Conservation (phyloP, 768 basidiomycete species). For the Suillus spraguei region DNA sequence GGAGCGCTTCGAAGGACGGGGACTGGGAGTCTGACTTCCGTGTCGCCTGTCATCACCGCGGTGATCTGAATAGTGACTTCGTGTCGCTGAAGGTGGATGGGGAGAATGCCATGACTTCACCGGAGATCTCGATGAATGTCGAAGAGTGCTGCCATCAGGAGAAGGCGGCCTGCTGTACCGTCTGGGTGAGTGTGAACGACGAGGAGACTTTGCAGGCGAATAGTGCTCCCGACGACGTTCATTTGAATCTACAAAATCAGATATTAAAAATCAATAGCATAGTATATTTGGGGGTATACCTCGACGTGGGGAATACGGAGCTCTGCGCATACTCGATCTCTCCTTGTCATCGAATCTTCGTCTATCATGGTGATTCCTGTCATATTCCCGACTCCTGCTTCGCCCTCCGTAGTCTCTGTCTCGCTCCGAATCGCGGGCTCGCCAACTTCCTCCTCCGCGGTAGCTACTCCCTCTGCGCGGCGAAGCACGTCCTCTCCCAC, state of each 20-base stretch:
- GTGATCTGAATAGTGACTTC: background rate
- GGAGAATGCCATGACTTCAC: background rate
- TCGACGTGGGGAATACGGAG: constrained; percentile 7
- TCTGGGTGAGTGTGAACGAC: background rate
- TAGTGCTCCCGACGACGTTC: background rate
- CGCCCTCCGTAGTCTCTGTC: constrained; percentile 23
- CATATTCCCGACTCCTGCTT: constrained; percentile 21
- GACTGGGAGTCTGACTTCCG: background rate
- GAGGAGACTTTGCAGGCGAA: background rate
- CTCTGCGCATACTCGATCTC: background rate
- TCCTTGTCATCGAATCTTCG: constrained; percentile 1
- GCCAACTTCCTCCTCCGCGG: constrained; percentile 8
- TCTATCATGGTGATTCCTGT: constrained; percentile 17
- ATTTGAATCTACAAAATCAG: background rate
- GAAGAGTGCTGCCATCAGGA: background rate
- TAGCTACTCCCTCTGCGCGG: constrained; percentile 3
- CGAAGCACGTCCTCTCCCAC: background rate
- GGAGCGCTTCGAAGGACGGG: background rate
- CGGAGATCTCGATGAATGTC: constrained; percentile 2
- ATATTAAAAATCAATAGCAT: background rate
- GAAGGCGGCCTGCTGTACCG: constrained; percentile 2
- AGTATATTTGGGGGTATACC: background rate
- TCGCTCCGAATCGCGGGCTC: constrained; percentile 19
- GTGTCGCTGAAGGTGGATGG: background rate
- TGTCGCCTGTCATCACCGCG: background rate